A percentile compares a stretch with the other conserved stretches of the same genome.
These are phyloP conservation scores for Madurella fahalii DNA, from an alignment of 2,329 filamentous ascomycete genomes.

Conservation along the genomic window DNA sequence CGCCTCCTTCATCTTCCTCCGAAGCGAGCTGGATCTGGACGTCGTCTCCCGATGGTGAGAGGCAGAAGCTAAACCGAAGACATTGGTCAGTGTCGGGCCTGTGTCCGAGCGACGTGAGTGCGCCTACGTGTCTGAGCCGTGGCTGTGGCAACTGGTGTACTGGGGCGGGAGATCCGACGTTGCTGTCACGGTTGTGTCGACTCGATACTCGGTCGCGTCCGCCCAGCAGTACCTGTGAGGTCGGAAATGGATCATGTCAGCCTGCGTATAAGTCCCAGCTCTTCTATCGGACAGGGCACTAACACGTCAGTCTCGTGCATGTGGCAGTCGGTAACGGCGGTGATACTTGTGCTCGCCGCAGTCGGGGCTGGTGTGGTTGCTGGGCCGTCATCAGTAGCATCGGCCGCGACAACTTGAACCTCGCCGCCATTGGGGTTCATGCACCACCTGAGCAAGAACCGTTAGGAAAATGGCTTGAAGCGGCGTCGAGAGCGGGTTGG, in stretches of 20 bases:
- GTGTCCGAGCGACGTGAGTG: background rate
- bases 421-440: background rate
- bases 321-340: slow-evolving; percentile 49
- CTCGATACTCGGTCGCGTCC: slow-evolving; percentile 37
- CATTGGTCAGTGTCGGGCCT: background rate
- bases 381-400: background rate
- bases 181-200: slow-evolving; percentile 38
- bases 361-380: background rate
- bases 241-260: background rate
- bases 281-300: background rate
- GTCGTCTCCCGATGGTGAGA: slow-evolving; percentile 1
- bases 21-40: background rate
- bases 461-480: background rate
- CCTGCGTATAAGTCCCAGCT: no score
- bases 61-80: slow-evolving; percentile 6
- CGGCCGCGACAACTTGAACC: background rate
- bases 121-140: slow-evolving; percentile 53
- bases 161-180: slow-evolving; percentile 52
- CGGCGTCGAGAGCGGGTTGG: background rate
- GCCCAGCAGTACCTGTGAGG: slow-evolving; percentile 40
- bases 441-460: background rate
- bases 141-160: slow-evolving; percentile 61
- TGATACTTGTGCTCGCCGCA: slow-evolving; percentile 14
- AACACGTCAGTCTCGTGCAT: slow-evolving; percentile 29
- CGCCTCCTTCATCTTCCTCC: background rate